phyloP scores from a whole-genome alignment of 2,329 filamentous ascomycete genomes.

The Neofusicoccum kwambonambiense region DNA sequence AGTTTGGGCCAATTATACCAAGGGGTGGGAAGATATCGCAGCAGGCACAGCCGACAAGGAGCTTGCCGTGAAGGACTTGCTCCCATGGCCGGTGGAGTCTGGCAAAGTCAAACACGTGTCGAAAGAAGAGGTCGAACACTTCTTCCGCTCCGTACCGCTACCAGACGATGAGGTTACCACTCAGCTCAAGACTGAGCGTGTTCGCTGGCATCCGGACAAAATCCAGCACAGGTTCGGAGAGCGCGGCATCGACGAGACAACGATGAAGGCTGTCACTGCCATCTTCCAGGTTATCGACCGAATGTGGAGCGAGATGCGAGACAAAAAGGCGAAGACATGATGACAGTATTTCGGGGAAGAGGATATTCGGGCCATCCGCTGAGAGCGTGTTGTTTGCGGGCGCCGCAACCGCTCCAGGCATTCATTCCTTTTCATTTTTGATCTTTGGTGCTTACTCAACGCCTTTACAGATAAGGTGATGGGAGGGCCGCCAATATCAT shows the following conservation, averaged over 20 bases:
- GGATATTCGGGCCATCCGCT: too few relatives aligned
- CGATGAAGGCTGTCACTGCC: constrained; percentile 78
- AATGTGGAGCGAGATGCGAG: constrained; percentile 67
- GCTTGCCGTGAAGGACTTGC: constrained; percentile 27
- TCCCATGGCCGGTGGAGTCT: constrained; percentile 73
- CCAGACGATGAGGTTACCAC: constrained; percentile 43
- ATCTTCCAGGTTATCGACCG: constrained; percentile 89
- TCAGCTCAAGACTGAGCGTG: constrained; percentile 76
- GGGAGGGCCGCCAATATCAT: too few relatives aligned
- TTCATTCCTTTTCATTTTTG: too few relatives aligned
- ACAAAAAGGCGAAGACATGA: constrained; percentile 20
- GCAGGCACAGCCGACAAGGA: constrained; percentile 23
- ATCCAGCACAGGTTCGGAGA: constrained; percentile 83
- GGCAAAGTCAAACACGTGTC: constrained; percentile 58
- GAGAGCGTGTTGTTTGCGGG: too few relatives aligned
- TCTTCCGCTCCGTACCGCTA: constrained; percentile 61
- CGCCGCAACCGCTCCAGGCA: too few relatives aligned
- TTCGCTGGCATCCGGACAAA: constrained; percentile 97
- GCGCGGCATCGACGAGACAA: constrained; percentile 62
- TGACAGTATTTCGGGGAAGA: background rate
- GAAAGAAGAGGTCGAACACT: constrained; percentile 63
- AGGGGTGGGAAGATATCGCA: constrained; percentile 61
- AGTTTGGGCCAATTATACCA: constrained; percentile 64
- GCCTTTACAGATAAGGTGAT: too few relatives aligned
- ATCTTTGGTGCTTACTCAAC: too few relatives aligned